A percentile compares a stretch with the other conserved stretches of the same genome.
Conservation (phyloP, 176 grass and related monocot species). For the Avena insularis region DNA sequence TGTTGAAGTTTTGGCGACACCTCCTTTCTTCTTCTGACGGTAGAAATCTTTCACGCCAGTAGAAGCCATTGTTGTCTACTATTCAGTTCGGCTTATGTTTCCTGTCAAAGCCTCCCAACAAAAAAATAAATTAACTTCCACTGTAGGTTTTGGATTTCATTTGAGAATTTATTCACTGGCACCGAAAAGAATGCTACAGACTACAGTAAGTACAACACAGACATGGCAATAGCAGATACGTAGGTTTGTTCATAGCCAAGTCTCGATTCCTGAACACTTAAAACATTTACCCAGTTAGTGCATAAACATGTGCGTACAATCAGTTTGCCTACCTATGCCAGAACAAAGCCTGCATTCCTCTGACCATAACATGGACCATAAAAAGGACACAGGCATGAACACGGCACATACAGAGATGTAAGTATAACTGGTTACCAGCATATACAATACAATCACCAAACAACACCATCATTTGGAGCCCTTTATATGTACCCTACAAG, state of each 20-base stretch:
- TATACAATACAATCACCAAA: no score
- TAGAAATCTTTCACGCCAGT: conserved; percentile 58
- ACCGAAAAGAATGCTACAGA: background rate
- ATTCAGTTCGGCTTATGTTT: conserved; percentile 14
- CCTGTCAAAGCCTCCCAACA: conserved; percentile 18
- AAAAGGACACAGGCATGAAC: background rate
- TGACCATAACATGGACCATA: background rate
- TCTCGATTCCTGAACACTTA: background rate
- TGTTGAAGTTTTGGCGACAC: conserved; percentile 23
- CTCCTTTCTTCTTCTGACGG: conserved; percentile 65
- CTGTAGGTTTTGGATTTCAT: background rate
- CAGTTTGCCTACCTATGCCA: background rate
- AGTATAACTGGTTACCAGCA: background rate
- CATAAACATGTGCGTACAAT: background rate
- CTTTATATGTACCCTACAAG: no score
- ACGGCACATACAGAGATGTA: background rate
- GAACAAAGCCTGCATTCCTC: background rate
- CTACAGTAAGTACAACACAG: background rate
- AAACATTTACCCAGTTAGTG: background rate
- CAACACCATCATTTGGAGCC: no score
- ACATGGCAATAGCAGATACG: background rate
- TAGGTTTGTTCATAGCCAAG: background rate
- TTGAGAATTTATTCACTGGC: background rate
- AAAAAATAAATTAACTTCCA: conserved; percentile 9
- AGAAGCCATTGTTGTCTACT: conserved; percentile 49